Percentiles rank a stretch among this genome's conserved stretches.
Conservation (phyloP, 2,329 filamentous ascomycete genomes). For the Alternaria tenuissima region DNA sequence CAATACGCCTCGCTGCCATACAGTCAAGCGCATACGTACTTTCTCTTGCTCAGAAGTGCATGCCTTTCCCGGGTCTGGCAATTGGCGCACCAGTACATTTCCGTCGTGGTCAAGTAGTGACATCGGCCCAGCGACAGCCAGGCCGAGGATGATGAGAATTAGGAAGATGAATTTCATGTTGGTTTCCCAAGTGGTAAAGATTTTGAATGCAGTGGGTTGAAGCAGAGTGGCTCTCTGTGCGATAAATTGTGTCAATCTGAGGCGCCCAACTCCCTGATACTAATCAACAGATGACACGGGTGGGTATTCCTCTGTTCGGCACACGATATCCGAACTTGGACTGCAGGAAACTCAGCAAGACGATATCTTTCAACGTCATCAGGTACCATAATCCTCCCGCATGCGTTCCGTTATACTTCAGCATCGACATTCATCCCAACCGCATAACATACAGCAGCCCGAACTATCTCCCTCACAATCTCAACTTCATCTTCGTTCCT, state of each 20-base stretch:
- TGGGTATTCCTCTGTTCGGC: too few relatives aligned
- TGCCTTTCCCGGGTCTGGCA: not conserved
- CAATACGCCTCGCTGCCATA: not conserved
- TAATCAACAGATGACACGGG: not conserved
- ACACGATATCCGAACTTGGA: too few relatives aligned
- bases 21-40: not conserved
- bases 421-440: conserved; percentile 36
- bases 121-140: not conserved
- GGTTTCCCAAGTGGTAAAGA: rapidly evolving
- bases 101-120: not conserved
- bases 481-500: conserved; percentile 72
- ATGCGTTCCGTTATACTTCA: not conserved
- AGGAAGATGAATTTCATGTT: not conserved
- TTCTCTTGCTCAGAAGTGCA: not conserved
- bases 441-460: conserved; percentile 75
- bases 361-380: not conserved
- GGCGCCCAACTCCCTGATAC: not conserved
- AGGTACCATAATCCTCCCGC: not conserved
- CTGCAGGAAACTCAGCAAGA: not conserved
- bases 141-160: not conserved
- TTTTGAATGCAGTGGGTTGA: not conserved
- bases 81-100: not conserved
- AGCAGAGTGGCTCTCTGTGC: too few relatives aligned
- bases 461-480: conserved; percentile 73
- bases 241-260: too few relatives aligned